Percentiles rank a stretch among this genome's conserved stretches.
Conservation (phyloP, 176 grass and related monocot species). For the Cenchrus fungigraminus region DNA sequence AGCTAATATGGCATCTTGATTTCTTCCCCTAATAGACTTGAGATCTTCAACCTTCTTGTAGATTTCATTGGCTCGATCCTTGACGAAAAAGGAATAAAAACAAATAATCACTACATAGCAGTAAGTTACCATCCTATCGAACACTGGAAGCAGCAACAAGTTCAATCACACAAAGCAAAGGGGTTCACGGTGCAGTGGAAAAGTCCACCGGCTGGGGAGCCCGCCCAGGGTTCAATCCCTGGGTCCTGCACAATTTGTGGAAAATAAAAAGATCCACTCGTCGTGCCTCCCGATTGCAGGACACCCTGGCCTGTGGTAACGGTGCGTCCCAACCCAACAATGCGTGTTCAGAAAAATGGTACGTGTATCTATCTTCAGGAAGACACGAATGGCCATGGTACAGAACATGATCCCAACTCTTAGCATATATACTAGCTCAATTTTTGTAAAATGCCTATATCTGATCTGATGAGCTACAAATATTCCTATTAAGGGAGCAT, state of each 20-base stretch:
- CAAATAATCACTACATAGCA: slow-evolving; percentile 33
- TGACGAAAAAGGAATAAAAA: slow-evolving; percentile 10
- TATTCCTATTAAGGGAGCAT: neutral
- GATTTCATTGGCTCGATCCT: slow-evolving; percentile 94
- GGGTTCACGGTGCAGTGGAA: too few species aligned
- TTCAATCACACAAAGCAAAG: neutral
- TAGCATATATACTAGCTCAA: slow-evolving; percentile 19
- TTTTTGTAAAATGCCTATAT: neutral
- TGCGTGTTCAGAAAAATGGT: slow-evolving; percentile 4
- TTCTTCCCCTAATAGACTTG: slow-evolving; percentile 83
- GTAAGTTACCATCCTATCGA: neutral
- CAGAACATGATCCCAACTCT: neutral
- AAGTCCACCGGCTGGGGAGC: too few species aligned
- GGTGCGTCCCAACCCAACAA: neutral
- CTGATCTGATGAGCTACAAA: neutral
- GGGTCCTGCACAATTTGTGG: too few species aligned
- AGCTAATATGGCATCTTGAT: slow-evolving; percentile 91
- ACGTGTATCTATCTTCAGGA: neutral
- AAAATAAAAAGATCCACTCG: too few species aligned
- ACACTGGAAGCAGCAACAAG: neutral
- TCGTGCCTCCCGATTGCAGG: too few species aligned
- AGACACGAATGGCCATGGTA: neutral
- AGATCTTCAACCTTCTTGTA: slow-evolving; percentile 95
- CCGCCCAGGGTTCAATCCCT: too few species aligned
- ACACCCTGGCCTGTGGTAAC: too few species aligned